Base-by-base conservation (phyloP, 441 rosid species). In the Gossypium laxum region DNA sequence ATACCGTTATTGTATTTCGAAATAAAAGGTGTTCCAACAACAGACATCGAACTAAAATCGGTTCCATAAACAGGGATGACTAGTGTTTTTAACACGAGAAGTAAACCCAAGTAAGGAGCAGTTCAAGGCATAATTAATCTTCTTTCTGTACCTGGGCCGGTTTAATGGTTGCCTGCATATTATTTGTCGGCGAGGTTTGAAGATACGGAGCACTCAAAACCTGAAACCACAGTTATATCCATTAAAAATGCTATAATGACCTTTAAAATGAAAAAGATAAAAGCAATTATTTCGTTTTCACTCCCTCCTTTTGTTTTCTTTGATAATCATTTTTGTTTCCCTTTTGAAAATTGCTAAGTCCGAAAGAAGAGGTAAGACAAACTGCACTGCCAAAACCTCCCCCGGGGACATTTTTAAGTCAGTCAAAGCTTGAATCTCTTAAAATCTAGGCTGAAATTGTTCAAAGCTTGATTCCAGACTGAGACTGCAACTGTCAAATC, bases 131-230 rank as follows among this genome's bases (percentile, higher is more conserved):
- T 32, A 41, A 34, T 26, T 5, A 8, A 62, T 34, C 43, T 38
- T 18, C 28, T 19, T n/a, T 38, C 14, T 4, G 50, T 11, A 63
- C 52, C 68, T 8, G 52, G 68, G 18, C 12, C 2, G 1, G 1
- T 64, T 12, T 43, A 59, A 70, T 58, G 74, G 84, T 82, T 66
- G 88, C 97, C 89, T 87, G 90, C 59, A 76, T 68, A 66, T 74
- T 79, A 78, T 78, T 70, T 63, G 81, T 41, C 14, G 92, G 82
- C 26, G 74, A 50, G 14, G 80, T 79, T 82, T 91, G 91, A 71
- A 93, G 91, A 81, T 93, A 93, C 0, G 98, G 96, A 71, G 96
- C 92, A 72, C 97, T 93, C 80, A 93, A 83, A 69, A 91, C 95
- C 98, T 93, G 80, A 75, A 81, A 77, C 60, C 76, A n/a, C 21